Base-by-base conservation (phyloP, 129 eudicot genomes). In the Centaurea solstitialis region DNA sequence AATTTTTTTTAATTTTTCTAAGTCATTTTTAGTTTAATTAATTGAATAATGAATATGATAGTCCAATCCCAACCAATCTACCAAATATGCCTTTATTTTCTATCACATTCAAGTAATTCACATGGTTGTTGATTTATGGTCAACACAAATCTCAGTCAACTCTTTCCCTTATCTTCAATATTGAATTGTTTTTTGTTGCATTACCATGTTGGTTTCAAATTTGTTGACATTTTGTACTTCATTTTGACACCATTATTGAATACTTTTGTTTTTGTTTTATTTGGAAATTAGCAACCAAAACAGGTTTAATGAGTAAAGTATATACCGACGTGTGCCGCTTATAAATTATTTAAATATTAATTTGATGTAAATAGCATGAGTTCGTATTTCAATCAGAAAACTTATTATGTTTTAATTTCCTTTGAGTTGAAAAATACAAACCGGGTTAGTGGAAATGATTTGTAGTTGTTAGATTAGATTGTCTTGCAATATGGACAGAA, bases 21-120 rank as follows among this genome's bases (percentile, higher is more conserved):
- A 57, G 22, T 20, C 28, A 64, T 64, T 20, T 10, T 64, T 20
- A 64, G 21, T 64, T 64, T 64, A 3, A 62, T 64, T 64, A 18
- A 64, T 64, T 18, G 26, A 43, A 78, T 57, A 79, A 47, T 69
- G 70, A 79, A 62, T 80, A 64, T 72, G 28, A 75, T 81, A 43
- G 74, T 81, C 79, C 84, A 65, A 81, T 81, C 80, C 35, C 84
- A 74, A 74, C 84, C 80, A 81, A 81, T 74, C 84, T 74, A 81
- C 80, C 84, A 81, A 74, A 74, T 66, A 74, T 81, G 79, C 79
- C 59, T 73, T 65, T 7, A 10, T 26, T 80, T 80, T 81, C 84
- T 41, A 10, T 65, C 84, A 81, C 68, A 74, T 81, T 81, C 79
- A 81, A 81, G 84, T 81, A 62, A 74, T 81, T 73, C 84, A 81